phyloP scores from a whole-genome alignment of 2,329 filamentous ascomycete genomes.

The Amphichorda felina region DNA sequence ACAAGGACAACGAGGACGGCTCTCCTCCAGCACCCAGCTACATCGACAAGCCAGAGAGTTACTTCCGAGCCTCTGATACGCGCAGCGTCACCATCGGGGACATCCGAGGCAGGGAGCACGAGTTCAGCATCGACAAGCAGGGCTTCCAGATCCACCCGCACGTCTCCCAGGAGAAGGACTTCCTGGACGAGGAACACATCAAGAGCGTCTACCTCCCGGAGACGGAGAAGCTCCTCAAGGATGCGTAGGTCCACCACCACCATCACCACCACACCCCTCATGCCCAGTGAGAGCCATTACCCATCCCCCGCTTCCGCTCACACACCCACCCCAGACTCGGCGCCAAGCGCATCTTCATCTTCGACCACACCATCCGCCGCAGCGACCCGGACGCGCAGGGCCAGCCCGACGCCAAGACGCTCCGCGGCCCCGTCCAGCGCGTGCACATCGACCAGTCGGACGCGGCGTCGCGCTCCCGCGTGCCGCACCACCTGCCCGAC shows the following conservation, averaged over 20 bases:
- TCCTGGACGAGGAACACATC: slow-evolving; percentile 47
- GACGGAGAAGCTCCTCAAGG: slow-evolving; percentile 53
- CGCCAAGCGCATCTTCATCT: slow-evolving; percentile 42
- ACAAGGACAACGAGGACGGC: no score
- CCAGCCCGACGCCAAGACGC: slow-evolving; percentile 29
- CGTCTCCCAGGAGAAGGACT: slow-evolving; percentile 20
- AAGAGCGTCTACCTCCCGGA: slow-evolving; percentile 60
- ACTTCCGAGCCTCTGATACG: no score
- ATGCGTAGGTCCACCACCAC: no score
- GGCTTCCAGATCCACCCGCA: slow-evolving; percentile 23
- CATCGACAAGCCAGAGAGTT: no score
- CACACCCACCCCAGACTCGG: slow-evolving; percentile 41
- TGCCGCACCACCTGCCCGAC: slow-evolving; percentile 26
- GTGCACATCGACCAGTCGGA: slow-evolving; percentile 49
- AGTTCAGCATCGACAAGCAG: slow-evolving; percentile 23
- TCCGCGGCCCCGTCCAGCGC: slow-evolving; percentile 27
- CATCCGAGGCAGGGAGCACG: slow-evolving; percentile 20
- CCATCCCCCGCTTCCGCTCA: no score
- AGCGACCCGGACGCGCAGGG: slow-evolving; percentile 19
- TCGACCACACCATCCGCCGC: slow-evolving; percentile 46
- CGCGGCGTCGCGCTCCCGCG: slow-evolving; percentile 22
- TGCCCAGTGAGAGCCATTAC: no score
- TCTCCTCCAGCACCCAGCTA: no score
- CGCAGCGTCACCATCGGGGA: no score
- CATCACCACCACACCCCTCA: no score